Conservation (phyloP, 1,284 basidiomycete genomes). For the Cryptococcus sp. region DNA sequence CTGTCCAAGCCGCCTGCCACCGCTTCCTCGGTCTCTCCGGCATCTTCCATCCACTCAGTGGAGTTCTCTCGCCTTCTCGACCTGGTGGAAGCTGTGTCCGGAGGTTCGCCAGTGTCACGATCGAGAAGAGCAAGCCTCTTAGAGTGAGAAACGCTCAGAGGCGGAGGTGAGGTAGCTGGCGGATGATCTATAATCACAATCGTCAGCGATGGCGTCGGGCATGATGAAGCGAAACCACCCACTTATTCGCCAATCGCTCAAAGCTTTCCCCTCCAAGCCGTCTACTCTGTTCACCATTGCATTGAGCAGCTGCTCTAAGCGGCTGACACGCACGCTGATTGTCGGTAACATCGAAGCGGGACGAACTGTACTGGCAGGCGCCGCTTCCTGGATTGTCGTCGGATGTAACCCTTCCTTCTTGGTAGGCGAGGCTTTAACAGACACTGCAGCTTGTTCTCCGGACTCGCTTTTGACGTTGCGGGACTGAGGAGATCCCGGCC, state of each 20-base stretch:
- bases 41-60: constrained; percentile 15
- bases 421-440: constrained; percentile 1
- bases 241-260: constrained; percentile 46
- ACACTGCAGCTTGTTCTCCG: background rate
- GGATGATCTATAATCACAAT: constrained; percentile 41
- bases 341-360: constrained; percentile 34
- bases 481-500: constrained; percentile 22
- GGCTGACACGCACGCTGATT: constrained; percentile 30
- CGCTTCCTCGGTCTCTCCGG: constrained; percentile 14
- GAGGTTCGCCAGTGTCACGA: constrained; percentile 3
- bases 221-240: constrained; percentile 17
- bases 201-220: background rate
- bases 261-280: constrained; percentile 36
- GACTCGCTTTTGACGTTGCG: constrained; percentile 4
- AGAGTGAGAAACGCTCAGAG: background rate
- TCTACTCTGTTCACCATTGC: constrained; percentile 41
- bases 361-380: no score
- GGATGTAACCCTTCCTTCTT: constrained; percentile 6
- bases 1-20: constrained; percentile 32
- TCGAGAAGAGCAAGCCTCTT: background rate
- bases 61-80: constrained; percentile 16
- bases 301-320: constrained; percentile 45
- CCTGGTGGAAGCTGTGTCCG: constrained; percentile 13
- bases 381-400: constrained; percentile 6
- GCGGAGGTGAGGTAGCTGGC: constrained; percentile 33